Conservation (phyloP, 768 basidiomycete genomes). For the Mycena kentingensis region DNA sequence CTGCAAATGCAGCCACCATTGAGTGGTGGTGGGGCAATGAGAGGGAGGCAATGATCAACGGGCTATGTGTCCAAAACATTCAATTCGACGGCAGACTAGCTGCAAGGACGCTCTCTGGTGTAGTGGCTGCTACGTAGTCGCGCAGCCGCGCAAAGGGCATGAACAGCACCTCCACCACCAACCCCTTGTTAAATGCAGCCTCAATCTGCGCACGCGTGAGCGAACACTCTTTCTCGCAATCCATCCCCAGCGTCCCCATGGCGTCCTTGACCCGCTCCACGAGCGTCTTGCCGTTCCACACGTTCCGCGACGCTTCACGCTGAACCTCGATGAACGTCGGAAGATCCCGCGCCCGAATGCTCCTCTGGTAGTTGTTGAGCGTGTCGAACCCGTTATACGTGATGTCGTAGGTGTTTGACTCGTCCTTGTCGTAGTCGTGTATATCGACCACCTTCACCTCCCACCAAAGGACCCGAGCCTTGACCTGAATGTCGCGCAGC, state of each 20-base stretch:
- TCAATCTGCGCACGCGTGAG: neutral
- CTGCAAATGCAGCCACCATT: neutral
- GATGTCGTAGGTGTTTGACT: neutral
- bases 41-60: too few species aligned
- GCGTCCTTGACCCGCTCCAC: neutral
- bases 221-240: neutral
- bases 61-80: too few species aligned
- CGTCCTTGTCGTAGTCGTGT: neutral
- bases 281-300: neutral
- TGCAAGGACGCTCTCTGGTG: too few species aligned
- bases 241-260: neutral
- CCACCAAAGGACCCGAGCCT: neutral
- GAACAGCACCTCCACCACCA: neutral
- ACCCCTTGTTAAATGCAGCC: neutral
- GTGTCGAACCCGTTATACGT: conserved; percentile 1
- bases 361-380: neutral
- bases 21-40: too few species aligned
- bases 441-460: neutral
- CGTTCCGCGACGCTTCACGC: neutral
- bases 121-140: neutral
- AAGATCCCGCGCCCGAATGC: neutral
- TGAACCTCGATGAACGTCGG: neutral
- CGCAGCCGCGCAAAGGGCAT: neutral
- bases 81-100: too few species aligned
- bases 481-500: neutral